A percentile compares a stretch with the other conserved stretches of the same genome.
These are phyloP conservation scores for Petunia hybrid DNA, from an alignment of 305 asterid species.

Conservation along the genomic window DNA sequence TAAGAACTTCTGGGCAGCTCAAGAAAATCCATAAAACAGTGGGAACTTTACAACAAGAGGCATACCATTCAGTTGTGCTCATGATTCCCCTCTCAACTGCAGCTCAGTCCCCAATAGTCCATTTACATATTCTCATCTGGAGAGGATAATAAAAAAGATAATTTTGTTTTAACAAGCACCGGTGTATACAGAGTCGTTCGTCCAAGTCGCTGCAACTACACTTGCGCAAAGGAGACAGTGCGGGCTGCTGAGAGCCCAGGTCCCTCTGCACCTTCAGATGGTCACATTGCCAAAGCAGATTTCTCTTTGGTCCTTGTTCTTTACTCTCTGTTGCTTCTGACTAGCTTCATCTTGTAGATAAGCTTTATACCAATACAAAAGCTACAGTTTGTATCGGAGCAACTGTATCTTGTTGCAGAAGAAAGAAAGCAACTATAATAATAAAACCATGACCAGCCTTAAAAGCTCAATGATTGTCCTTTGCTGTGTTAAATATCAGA, in stretches of 20 bases:
- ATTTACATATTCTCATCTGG: conserved; percentile 80
- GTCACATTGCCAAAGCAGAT: conserved; percentile 43
- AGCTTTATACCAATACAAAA: background rate
- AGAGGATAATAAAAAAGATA: conserved; percentile 79
- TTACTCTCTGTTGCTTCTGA: conserved; percentile 45
- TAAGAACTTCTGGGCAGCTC: conserved; percentile 77
- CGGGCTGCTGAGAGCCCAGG: conserved; percentile 43
- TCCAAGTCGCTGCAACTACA: conserved; percentile 75
- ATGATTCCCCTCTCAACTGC: conserved; percentile 83
- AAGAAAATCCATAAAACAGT: conserved; percentile 72
- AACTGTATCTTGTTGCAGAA: conserved; percentile 4
- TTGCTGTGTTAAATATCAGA: background rate
- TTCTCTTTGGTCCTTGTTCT: conserved; percentile 45
- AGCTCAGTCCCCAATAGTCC: conserved; percentile 68
- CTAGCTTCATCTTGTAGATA: conserved; percentile 47
- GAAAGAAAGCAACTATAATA: conserved; percentile 21
- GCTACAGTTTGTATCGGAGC: background rate
- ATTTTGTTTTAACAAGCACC: conserved; percentile 66
- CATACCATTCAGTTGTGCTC: conserved; percentile 76
- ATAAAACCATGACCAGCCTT: conserved; percentile 11
- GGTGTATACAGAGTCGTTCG: conserved; percentile 81
- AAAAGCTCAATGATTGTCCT: background rate
- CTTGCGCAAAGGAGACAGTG: conserved; percentile 68
- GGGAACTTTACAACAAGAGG: conserved; percentile 76
- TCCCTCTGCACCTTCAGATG: conserved; percentile 49